phyloP scores from a whole-genome alignment of 2,329 filamentous ascomycete genomes.

The Orbilia javanica region DNA sequence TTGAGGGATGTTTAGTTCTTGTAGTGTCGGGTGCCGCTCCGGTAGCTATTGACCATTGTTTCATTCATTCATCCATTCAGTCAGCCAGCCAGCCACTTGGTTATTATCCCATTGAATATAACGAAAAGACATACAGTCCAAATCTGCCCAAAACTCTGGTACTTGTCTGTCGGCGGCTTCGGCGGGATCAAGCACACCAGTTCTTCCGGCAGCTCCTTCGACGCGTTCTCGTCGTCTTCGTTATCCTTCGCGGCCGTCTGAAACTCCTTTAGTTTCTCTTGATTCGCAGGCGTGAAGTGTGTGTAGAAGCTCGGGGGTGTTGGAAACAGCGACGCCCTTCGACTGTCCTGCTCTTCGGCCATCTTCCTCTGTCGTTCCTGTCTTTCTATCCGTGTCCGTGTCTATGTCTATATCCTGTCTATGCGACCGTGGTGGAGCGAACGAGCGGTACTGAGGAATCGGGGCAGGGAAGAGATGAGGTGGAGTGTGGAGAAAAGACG shows the following conservation, averaged over 20 bases:
- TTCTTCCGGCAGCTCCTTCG: constrained; percentile 74
- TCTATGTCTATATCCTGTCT: background rate
- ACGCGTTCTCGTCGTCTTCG: constrained; percentile 22
- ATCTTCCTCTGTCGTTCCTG: background rate
- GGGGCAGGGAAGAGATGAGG: background rate
- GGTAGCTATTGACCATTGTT: constrained; percentile 65
- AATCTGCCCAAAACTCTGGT: constrained; percentile 78
- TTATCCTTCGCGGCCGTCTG: constrained; percentile 63
- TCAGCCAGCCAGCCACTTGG: background rate
- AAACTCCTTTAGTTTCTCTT: constrained; percentile 71
- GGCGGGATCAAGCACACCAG: constrained; percentile 85
- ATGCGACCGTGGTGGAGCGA: background rate
- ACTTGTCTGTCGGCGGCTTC: constrained; percentile 76
- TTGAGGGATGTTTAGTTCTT: constrained; percentile 78
- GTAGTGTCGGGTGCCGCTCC: constrained; percentile 75
- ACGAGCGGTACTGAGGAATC: background rate
- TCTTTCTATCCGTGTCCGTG: no score
- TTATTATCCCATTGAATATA: constrained; percentile 6
- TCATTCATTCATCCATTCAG: background rate
- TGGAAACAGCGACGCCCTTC: constrained; percentile 77
- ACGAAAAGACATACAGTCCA: constrained; percentile 69
- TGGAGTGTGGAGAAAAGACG: constrained; percentile 3
- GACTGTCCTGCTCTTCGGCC: constrained; percentile 61
- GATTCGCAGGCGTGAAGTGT: constrained; percentile 82
- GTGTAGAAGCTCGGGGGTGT: constrained; percentile 91